Evolutionary conservation across 1,284 basidiomycete species (phyloP).

Genomic region (Abortiporus biennis): DNA sequence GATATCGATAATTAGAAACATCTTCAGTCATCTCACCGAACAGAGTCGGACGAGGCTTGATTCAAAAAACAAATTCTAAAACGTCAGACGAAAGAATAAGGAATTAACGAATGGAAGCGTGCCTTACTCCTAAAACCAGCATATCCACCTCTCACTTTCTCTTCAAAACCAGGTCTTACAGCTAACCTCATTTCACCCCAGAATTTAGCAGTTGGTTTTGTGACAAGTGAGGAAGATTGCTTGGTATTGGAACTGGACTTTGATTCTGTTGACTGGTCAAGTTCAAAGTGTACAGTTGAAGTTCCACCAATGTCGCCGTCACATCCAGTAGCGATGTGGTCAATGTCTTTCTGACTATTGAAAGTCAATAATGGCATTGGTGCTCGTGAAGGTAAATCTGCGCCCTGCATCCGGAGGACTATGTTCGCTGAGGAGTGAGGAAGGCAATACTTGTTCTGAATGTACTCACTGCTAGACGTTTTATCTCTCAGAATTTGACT

Average conservation of each 20-base stretch:
- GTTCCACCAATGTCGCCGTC: conserved; percentile 84
- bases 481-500: conserved; percentile 26
- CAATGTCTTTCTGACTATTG: conserved; percentile 50
- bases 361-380: conserved; percentile 62
- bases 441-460: conserved; percentile 3
- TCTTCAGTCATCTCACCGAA: conserved; percentile 83
- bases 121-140: conserved; percentile 83
- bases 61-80: background rate
- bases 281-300: conserved; percentile 65
- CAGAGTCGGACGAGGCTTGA: conserved; percentile 58
- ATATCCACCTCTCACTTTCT: conserved; percentile 67
- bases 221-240: background rate
- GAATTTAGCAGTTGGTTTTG: conserved; percentile 52
- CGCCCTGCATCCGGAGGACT: conserved; percentile 74
- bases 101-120: conserved; percentile 18
- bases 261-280: conserved; percentile 40
- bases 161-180: conserved; percentile 55
- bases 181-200: conserved; percentile 70
- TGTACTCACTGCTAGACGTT: conserved; percentile 24
- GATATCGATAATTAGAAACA: conserved; percentile 71
- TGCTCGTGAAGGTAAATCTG: conserved; percentile 47
- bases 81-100: conserved; percentile 1
- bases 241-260: conserved; percentile 33
- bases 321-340: conserved; percentile 68
- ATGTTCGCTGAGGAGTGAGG: conserved; percentile 8